A percentile compares a stretch with the other conserved stretches of the same genome.
Evolutionary conservation across 805 yeast genomes (phyloP).

Genomic region (Teunomyces aglyptinius): DNA sequence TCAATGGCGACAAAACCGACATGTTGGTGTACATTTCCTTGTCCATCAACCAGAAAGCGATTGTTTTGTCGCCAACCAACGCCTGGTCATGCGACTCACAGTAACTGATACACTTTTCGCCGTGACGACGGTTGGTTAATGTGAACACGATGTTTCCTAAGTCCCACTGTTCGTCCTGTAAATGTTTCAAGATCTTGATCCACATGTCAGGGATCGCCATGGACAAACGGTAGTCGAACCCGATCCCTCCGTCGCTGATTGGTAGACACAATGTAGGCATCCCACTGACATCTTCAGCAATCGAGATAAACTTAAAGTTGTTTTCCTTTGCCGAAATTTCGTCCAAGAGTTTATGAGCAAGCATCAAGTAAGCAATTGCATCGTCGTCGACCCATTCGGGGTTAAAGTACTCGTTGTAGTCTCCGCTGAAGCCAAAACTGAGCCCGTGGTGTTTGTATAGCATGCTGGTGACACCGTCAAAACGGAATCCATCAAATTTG

Average conservation of each 20-base stretch:
- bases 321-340: slow-evolving; percentile 44
- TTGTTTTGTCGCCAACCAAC: slow-evolving; percentile 91
- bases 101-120: slow-evolving; percentile 86
- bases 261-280: slow-evolving; percentile 93
- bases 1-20: slow-evolving; percentile 71
- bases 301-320: slow-evolving; percentile 55
- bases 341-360: slow-evolving; percentile 79
- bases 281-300: slow-evolving; percentile 97
- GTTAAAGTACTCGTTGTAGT: slow-evolving; percentile 86
- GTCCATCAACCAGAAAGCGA: slow-evolving; percentile 98
- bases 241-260: slow-evolving; percentile 76
- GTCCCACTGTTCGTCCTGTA: slow-evolving; percentile 88
- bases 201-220: slow-evolving; percentile 99
- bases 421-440: slow-evolving; percentile 87
- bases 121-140: slow-evolving; percentile 82
- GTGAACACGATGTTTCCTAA: slow-evolving; percentile 76
- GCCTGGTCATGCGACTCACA: slow-evolving; percentile 98
- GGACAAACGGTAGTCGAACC: slow-evolving; percentile 88
- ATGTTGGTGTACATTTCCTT: slow-evolving; percentile 96
- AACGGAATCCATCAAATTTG: slow-evolving; percentile 91
- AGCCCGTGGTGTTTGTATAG: slow-evolving; percentile 89
- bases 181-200: slow-evolving; percentile 89
- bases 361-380: slow-evolving; percentile 80
- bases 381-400: slow-evolving; percentile 79
- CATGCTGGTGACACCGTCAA: slow-evolving; percentile 96